Evolutionary conservation across 495 filamentous ascomycete species (phyloP).

Genomic region (Stereocaulon alpinum): DNA sequence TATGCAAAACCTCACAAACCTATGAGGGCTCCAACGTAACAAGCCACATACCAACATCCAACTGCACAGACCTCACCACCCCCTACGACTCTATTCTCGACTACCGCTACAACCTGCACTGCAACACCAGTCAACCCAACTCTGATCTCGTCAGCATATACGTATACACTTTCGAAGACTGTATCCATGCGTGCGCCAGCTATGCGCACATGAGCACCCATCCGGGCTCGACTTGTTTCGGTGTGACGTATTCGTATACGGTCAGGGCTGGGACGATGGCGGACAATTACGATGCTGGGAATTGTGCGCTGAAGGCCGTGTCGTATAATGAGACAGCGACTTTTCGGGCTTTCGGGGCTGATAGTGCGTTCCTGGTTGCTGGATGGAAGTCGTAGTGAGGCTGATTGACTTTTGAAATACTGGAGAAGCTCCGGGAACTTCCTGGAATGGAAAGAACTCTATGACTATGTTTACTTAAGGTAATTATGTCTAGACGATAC

Average conservation of each 20-base stretch:
- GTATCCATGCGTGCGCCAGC: neutral
- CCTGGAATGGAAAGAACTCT: too few species aligned
- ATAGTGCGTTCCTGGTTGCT: constrained; percentile 1
- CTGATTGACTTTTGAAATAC: too few species aligned
- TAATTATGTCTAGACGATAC: too few species aligned
- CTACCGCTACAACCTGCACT: neutral
- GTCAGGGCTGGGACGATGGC: neutral
- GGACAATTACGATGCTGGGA: neutral
- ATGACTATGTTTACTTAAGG: too few species aligned
- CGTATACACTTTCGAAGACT: constrained; percentile 1
- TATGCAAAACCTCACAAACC: neutral
- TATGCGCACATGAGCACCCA: neutral
- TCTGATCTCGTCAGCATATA: neutral
- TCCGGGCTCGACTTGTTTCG: neutral
- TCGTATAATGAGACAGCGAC: neutral
- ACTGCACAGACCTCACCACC: neutral
- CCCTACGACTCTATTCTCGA: neutral
- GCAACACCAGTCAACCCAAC: neutral
- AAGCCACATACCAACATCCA: neutral
- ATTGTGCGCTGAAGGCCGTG: neutral
- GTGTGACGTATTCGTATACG: neutral
- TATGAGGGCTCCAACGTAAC: neutral
- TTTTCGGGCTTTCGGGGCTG: neutral
- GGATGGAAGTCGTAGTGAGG: neutral
- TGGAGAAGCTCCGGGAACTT: too few species aligned